Conservation (phyloP, 768 basidiomycete species). For the Pleurotus citrinopileatus region DNA sequence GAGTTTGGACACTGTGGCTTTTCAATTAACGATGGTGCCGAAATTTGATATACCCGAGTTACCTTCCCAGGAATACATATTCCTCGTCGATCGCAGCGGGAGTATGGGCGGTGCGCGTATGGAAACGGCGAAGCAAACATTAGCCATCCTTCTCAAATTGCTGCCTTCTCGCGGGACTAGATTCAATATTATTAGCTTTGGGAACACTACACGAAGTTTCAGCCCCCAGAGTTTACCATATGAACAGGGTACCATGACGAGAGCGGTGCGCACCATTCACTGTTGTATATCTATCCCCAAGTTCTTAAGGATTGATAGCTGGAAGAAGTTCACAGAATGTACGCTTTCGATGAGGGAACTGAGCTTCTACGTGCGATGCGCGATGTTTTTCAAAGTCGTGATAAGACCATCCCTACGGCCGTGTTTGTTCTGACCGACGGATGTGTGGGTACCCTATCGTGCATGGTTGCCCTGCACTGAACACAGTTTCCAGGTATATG, state of each 20-base stretch:
- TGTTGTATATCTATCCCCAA: background rate
- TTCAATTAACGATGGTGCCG: slow-evolving; percentile 57
- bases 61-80: slow-evolving; percentile 52
- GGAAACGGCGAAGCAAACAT: slow-evolving; percentile 43
- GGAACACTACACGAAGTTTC: slow-evolving; percentile 22
- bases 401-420: slow-evolving; percentile 34
- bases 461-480: background rate
- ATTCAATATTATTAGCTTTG: slow-evolving; percentile 65
- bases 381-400: slow-evolving; percentile 32
- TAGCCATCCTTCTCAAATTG: slow-evolving; percentile 45
- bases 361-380: slow-evolving; percentile 42
- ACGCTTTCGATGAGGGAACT: slow-evolving; percentile 48
- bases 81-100: slow-evolving; percentile 56
- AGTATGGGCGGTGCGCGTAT: slow-evolving; percentile 47
- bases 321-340: slow-evolving; percentile 34
- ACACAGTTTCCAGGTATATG: slow-evolving; percentile 14
- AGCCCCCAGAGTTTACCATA: slow-evolving; percentile 35
- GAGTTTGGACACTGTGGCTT: slow-evolving; percentile 34
- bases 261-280: slow-evolving; percentile 31
- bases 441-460: slow-evolving; percentile 25
- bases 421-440: slow-evolving; percentile 64
- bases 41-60: slow-evolving; percentile 42
- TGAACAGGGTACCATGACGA: slow-evolving; percentile 24
- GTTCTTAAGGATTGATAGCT: slow-evolving; percentile 26
- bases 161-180: slow-evolving; percentile 38